phyloP scores from a whole-genome alignment of 257 asterid genomes.

The Solanum medicagineum region DNA sequence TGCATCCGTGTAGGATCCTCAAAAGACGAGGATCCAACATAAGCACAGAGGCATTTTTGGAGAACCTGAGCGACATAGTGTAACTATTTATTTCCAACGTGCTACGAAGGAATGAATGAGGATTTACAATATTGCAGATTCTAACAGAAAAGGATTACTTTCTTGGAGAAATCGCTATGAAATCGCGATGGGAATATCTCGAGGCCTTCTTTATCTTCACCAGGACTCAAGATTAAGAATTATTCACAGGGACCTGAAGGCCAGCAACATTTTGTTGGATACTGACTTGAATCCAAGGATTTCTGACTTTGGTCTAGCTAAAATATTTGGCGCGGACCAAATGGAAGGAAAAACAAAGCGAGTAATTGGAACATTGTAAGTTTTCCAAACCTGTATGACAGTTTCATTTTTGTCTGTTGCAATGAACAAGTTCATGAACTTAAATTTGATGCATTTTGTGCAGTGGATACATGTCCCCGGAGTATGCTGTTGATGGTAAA shows the following conservation, averaged over 20 bases:
- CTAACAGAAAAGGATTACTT: neutral
- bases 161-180: slow-evolving; percentile 9
- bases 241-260: slow-evolving; percentile 14
- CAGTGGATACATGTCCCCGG: slow-evolving; percentile 15
- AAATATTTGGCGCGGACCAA: slow-evolving; percentile 4
- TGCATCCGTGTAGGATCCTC: neutral
- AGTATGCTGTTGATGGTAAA: slow-evolving; percentile 6
- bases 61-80: neutral
- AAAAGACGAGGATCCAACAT: neutral
- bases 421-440: neutral
- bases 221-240: slow-evolving; percentile 15
- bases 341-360: slow-evolving; percentile 7
- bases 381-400: neutral
- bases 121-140: neutral
- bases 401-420: too few relatives aligned
- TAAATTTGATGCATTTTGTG: neutral
- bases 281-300: slow-evolving; percentile 11
- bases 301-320: slow-evolving; percentile 13
- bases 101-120: neutral
- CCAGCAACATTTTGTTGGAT: slow-evolving; percentile 10
- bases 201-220: slow-evolving; percentile 22
- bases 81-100: neutral
- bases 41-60: neutral
- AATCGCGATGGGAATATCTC: slow-evolving; percentile 13
- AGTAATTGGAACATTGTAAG: slow-evolving; percentile 18